phyloP scores from a whole-genome alignment of 2,329 filamentous ascomycete genomes.

The Monosporascus sp. region DNA sequence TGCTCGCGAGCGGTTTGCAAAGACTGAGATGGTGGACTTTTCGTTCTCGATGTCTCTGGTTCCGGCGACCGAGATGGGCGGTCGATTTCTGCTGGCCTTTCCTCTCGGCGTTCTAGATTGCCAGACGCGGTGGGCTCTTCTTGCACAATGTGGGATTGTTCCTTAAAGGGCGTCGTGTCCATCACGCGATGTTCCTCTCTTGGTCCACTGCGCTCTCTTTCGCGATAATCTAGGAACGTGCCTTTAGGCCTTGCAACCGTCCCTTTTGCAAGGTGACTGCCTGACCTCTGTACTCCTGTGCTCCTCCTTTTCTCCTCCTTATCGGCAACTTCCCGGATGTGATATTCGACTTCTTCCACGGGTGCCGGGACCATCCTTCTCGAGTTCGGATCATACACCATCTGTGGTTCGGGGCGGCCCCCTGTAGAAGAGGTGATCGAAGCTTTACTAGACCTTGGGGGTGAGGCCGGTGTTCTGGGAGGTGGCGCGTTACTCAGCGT shows the following conservation, averaged over 20 bases:
- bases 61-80: not conserved
- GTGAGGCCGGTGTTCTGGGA: constrained; percentile 10
- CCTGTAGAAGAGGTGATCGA: constrained; percentile 15
- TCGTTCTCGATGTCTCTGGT: not conserved
- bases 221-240: constrained; percentile 35
- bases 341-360: constrained; percentile 33
- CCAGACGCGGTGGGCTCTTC: constrained; percentile 15
- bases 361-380: constrained; percentile 50
- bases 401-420: constrained; percentile 11
- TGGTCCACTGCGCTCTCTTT: constrained; percentile 10
- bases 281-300: constrained; percentile 29
- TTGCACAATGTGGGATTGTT: constrained; percentile 10
- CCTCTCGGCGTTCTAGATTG: constrained; percentile 12
- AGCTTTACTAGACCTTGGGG: constrained; percentile 14
- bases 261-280: constrained; percentile 44
- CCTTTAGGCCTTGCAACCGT: constrained; percentile 47
- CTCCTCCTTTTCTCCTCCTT: constrained; percentile 37
- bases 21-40: not conserved
- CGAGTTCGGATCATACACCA: constrained; percentile 63
- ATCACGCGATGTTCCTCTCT: constrained; percentile 12
- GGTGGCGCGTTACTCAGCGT: constrained; percentile 10
- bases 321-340: constrained; percentile 33
- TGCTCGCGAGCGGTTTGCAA: not conserved
- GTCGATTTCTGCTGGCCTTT: constrained; percentile 2
- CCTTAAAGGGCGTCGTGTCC: constrained; percentile 5